Evolutionary conservation across 495 filamentous ascomycete species (phyloP), one percentile per base, ranked within the genome.

Genomic region (Arthonia radiata): DNA sequence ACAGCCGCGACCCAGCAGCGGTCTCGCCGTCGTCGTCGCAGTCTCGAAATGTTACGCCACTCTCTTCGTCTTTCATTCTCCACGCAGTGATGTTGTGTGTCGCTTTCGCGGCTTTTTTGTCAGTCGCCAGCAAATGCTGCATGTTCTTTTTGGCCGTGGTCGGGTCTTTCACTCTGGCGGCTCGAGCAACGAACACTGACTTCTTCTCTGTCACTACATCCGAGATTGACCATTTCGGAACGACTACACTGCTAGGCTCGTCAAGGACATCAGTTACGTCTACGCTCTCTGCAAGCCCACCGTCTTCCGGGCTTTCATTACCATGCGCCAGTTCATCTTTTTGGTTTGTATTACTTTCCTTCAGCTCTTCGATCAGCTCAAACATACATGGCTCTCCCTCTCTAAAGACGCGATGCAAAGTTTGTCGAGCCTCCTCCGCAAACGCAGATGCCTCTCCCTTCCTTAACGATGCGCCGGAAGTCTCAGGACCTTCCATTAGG

Each of bases 11-110:
- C 1, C 86, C 86, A 3, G 86, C 86, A 13, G 86, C 86, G n/a
- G 71, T 76, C 55, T 97, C 86, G 7, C 86, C 86, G 42, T 97
- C 86, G 43, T 94, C 86, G 37, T 97, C 71, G 41, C 71, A 90
- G 48, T 97, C 86, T 44, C 93, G 78, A 31, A 67, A 74, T 18
- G 56, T 57, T 12, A 69, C 61, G 34, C 57, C 57, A 0, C 50
- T 42, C 4, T 44, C 38, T 18, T 59, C 48, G 5, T 38, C 35
- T 52, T 51, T 50, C 13, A 73, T 69, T 4, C 67, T 56, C 57
- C 64, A 72, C 17, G 70, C 70, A 15, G 54, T 60, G 35, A 93
- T 92, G 45, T 93, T 94, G 47, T 97, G 86, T 31, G 82, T 83
- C 6, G 86, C 86, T 22, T 61, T 62, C 6, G 77, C 67, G 22